Percentiles rank a stretch among this genome's conserved stretches.
These are phyloP conservation scores for Austroboletus eburneus DNA, from an alignment of 768 basidiomycete species.

Conservation along the genomic window DNA sequence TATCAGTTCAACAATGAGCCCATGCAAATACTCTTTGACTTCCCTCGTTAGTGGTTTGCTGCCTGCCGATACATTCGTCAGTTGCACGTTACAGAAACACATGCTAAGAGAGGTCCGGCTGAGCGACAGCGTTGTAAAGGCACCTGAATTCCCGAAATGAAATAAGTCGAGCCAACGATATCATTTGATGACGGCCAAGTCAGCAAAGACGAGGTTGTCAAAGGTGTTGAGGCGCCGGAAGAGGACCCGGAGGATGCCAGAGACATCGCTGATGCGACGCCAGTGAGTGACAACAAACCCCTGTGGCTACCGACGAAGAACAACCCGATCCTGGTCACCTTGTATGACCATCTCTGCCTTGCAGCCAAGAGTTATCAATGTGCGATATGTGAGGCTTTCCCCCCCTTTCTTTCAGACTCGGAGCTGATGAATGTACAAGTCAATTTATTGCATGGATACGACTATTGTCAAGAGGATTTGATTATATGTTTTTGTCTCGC, in stretches of 20 bases:
- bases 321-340: constrained; percentile 63
- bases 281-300: constrained; percentile 21
- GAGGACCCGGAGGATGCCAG: constrained; percentile 34
- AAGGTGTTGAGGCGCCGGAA: constrained; percentile 20
- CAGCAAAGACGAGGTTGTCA: constrained; percentile 19
- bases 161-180: constrained; percentile 57
- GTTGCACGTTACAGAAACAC: constrained; percentile 78
- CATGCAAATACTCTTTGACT: constrained; percentile 68
- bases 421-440: constrained; percentile 41
- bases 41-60: constrained; percentile 67
- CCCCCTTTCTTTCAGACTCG: neutral
- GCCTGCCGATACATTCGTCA: constrained; percentile 73
- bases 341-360: constrained; percentile 85
- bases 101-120: constrained; percentile 75
- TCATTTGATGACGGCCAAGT: constrained; percentile 35
- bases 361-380: constrained; percentile 85
- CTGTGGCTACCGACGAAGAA: constrained; percentile 57
- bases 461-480: constrained; percentile 78
- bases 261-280: constrained; percentile 10
- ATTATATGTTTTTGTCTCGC: constrained; percentile 80
- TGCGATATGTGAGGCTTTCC: constrained; percentile 87
- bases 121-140: constrained; percentile 60
- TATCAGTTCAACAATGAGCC: constrained; percentile 90
- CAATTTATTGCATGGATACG: constrained; percentile 86
- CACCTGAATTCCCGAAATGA: constrained; percentile 59